Conservation (phyloP, 805 yeast species). For the Candida broadrunensis region DNA sequence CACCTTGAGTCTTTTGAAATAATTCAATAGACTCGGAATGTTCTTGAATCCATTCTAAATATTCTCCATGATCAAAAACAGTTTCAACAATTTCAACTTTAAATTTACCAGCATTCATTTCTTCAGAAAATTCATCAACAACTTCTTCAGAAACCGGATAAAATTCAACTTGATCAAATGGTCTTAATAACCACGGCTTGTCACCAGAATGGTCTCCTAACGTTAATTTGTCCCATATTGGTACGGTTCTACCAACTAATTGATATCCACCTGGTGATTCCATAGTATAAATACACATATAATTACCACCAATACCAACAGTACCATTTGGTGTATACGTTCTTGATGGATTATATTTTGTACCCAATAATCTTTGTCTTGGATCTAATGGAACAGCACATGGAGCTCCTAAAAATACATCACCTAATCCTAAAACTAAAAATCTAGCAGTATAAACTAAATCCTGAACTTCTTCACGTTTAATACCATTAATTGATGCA, state of each 20-base stretch:
- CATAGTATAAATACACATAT: slow-evolving; percentile 98
- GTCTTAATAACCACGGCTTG: slow-evolving; percentile 83
- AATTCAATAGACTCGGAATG: slow-evolving; percentile 70
- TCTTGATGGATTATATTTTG: slow-evolving; percentile 95
- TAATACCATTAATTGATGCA: slow-evolving; percentile 81
- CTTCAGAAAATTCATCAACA: slow-evolving; percentile 66
- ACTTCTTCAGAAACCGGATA: slow-evolving; percentile 88
- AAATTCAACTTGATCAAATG: slow-evolving; percentile 93
- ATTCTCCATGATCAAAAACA: slow-evolving; percentile 78
- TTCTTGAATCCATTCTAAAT: slow-evolving; percentile 72
- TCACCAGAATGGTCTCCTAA: slow-evolving; percentile 61
- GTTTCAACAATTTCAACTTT: slow-evolving; percentile 70
- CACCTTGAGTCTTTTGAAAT: slow-evolving; percentile 66
- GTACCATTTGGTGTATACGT: slow-evolving; percentile 95
- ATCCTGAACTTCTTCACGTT: slow-evolving; percentile 71
- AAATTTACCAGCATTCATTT: slow-evolving; percentile 78
- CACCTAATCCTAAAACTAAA: slow-evolving; percentile 93
- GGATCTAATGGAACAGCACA: slow-evolving; percentile 99
- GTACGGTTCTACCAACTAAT: slow-evolving; percentile 92
- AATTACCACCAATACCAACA: slow-evolving; percentile 98
- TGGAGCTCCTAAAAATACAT: slow-evolving; percentile 96
- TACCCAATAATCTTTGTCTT: slow-evolving; percentile 85
- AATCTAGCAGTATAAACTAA: slow-evolving; percentile 88
- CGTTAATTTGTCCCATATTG: slow-evolving; percentile 94
- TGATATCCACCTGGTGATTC: slow-evolving; percentile 99